Evolutionary conservation across 352 stramenopile species (phyloP).

Genomic region (Pilasporangium apinafurcum): DNA sequence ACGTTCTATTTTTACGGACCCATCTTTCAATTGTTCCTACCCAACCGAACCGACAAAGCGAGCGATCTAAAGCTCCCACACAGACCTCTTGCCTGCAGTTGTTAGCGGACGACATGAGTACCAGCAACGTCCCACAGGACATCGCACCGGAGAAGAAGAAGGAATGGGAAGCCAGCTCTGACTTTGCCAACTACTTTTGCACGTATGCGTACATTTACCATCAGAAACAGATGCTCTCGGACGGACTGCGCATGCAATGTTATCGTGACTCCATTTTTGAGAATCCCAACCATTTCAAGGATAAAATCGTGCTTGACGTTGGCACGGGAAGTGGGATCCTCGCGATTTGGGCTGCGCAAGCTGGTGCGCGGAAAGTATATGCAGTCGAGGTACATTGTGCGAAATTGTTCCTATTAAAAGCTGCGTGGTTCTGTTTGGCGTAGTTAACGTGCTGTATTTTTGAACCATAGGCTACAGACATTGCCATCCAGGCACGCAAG

Average conservation of each 20-base stretch:
- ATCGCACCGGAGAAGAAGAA: slow-evolving; percentile 77
- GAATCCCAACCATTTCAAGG: slow-evolving; percentile 97
- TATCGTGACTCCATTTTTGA: slow-evolving; percentile 98
- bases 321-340: slow-evolving; percentile 98
- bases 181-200: slow-evolving; percentile 90
- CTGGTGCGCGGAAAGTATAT: slow-evolving; percentile 97
- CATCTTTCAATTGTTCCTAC: no score
- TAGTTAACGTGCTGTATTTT: not conserved
- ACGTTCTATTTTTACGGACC: slow-evolving; percentile 6
- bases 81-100: no score
- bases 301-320: slow-evolving; percentile 99
- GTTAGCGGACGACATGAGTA: slow-evolving; percentile 11
- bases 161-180: slow-evolving; percentile 71
- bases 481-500: slow-evolving; percentile 93
- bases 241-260: slow-evolving; percentile 98
- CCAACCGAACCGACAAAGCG: not conserved
- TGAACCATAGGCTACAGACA: slow-evolving; percentile 98
- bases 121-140: slow-evolving; percentile 23
- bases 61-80: slow-evolving; percentile 2
- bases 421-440: not conserved
- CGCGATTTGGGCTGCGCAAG: slow-evolving; percentile 97
- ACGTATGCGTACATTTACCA: slow-evolving; percentile 90
- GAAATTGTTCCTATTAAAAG: not conserved
- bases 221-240: slow-evolving; percentile 99
- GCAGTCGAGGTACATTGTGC: slow-evolving; percentile 75